phyloP scores from a whole-genome alignment of 192 early-diverging fungal genomes.

The Linnemannia elongata region DNA sequence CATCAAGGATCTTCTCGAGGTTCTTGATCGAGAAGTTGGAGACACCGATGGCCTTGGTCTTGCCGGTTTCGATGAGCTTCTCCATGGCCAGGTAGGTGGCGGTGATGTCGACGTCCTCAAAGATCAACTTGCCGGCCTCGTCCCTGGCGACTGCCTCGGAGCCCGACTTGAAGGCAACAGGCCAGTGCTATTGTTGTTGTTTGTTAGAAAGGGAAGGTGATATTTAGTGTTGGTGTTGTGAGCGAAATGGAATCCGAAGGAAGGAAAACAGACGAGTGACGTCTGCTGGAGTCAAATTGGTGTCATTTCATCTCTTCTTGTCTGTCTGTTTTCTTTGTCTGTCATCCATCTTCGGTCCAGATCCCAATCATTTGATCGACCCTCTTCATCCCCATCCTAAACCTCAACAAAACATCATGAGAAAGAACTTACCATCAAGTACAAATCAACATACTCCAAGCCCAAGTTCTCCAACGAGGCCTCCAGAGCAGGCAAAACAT shows the following conservation, averaged over 20 bases:
- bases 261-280: no score
- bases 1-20: constrained; percentile 75
- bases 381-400: no score
- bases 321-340: background rate
- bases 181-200: constrained; percentile 78
- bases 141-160: constrained; percentile 24
- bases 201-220: background rate
- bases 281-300: no score
- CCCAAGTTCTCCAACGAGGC: constrained; percentile 76
- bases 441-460: constrained; percentile 84
- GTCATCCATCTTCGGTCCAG: no score
- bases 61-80: constrained; percentile 75
- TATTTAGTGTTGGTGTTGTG: background rate
- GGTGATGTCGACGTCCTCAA: constrained; percentile 69
- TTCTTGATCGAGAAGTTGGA: constrained; percentile 80
- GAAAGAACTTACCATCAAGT: constrained; percentile 61
- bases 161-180: constrained; percentile 68
- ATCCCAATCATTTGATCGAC: no score
- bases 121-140: constrained; percentile 51
- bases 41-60: constrained; percentile 86
- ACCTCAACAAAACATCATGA: background rate
- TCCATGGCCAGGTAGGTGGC: constrained; percentile 91
- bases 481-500: constrained; percentile 72
- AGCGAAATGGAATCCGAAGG: background rate
- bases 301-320: no score